These are phyloP conservation scores for Talaromyces nanjingensis DNA, from an alignment of 495 filamentous ascomycete genomes.

Conservation along the genomic window DNA sequence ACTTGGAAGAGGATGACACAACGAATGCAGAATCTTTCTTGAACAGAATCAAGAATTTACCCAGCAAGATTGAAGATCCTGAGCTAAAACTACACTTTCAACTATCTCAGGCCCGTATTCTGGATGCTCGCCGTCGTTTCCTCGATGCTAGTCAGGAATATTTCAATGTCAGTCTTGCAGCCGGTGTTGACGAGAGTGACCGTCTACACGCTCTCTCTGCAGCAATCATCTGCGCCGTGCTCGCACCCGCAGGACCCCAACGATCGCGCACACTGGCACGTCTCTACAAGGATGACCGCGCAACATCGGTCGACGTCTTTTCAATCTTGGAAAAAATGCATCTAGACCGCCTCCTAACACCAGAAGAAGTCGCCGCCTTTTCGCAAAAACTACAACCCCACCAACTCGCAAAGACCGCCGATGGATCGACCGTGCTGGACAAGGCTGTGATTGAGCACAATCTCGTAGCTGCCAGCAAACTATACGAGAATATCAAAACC, in stretches of 20 bases:
- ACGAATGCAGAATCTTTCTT: slow-evolving; percentile 77
- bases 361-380: slow-evolving; percentile 79
- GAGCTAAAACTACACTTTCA: slow-evolving; percentile 75
- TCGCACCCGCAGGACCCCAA: slow-evolving; percentile 83
- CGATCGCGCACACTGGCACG: slow-evolving; percentile 71
- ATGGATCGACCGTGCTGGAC: slow-evolving; percentile 89
- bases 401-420: slow-evolving; percentile 79
- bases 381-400: slow-evolving; percentile 73
- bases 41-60: slow-evolving; percentile 87
- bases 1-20: slow-evolving; percentile 90
- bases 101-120: slow-evolving; percentile 85
- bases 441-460: slow-evolving; percentile 96
- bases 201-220: slow-evolving; percentile 74
- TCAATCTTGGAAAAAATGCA: slow-evolving; percentile 97
- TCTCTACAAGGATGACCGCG: slow-evolving; percentile 91
- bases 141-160: slow-evolving; percentile 84
- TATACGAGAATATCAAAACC: slow-evolving; percentile 86
- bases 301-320: slow-evolving; percentile 68
- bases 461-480: slow-evolving; percentile 71
- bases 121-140: slow-evolving; percentile 84
- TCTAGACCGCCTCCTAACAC: slow-evolving; percentile 74
- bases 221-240: slow-evolving; percentile 90
- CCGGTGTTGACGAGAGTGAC: slow-evolving; percentile 75
- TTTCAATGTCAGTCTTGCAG: slow-evolving; percentile 71
- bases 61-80: slow-evolving; percentile 68